A percentile compares a stretch with the other conserved stretches of the same genome.
phyloP scores from a whole-genome alignment of 805 yeast genomes.

The Wickerhamiella spandovensis region DNA sequence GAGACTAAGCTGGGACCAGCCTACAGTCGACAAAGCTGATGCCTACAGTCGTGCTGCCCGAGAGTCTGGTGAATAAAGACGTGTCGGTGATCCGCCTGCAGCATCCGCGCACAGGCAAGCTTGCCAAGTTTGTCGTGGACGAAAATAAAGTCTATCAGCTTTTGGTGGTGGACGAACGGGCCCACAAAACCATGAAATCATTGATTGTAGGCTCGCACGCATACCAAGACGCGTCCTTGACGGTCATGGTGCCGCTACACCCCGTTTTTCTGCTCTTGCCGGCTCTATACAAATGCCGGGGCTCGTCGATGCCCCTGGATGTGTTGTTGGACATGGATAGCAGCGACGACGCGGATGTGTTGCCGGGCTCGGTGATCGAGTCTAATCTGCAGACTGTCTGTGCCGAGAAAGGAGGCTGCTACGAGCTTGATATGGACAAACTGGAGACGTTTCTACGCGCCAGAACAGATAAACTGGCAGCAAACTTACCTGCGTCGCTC shows the following conservation, averaged over 20 bases:
- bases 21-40: too few relatives aligned
- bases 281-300: slow-evolving; percentile 10
- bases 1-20: too few relatives aligned
- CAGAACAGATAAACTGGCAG: slow-evolving; percentile 8
- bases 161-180: slow-evolving; percentile 12
- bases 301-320: slow-evolving; percentile 17
- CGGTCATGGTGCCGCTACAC: slow-evolving; percentile 16
- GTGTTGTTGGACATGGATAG: slow-evolving; percentile 17
- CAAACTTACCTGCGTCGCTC: slow-evolving; percentile 13
- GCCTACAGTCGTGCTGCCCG: slow-evolving; percentile 11
- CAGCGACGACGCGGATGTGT: slow-evolving; percentile 7
- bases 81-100: slow-evolving; percentile 7
- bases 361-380: slow-evolving; percentile 10
- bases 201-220: slow-evolving; percentile 10
- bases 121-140: slow-evolving; percentile 12
- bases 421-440: slow-evolving; percentile 7
- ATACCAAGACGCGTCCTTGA: slow-evolving; percentile 13
- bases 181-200: not conserved
- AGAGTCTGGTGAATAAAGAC: slow-evolving; percentile 5
- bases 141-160: slow-evolving; percentile 14
- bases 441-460: slow-evolving; percentile 13
- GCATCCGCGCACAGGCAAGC: slow-evolving; percentile 18
- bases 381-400: slow-evolving; percentile 7
- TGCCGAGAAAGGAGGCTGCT: slow-evolving; percentile 6
- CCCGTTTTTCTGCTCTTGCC: slow-evolving; percentile 19